A percentile compares a stretch with the other conserved stretches of the same genome.
These are phyloP conservation scores for Syncephalastrum sp. DNA, from an alignment of 371 early-diverging fungal genomes.

Conservation along the genomic window DNA sequence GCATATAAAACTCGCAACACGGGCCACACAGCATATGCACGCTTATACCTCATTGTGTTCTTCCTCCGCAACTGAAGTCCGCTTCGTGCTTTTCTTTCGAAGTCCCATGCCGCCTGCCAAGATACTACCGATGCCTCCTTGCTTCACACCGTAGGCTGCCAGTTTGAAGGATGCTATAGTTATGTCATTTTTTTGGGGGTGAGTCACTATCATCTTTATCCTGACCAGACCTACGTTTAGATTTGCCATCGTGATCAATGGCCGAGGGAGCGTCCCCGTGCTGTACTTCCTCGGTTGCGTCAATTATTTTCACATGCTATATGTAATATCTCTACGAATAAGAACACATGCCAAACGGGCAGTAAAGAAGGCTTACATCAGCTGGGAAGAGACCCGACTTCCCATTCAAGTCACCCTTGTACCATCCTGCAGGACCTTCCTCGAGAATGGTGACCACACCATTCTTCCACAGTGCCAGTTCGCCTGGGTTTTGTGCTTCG, in stretches of 20 bases:
- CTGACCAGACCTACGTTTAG: neutral
- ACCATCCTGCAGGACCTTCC: conserved; percentile 53
- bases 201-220: neutral
- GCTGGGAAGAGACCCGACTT: conserved; percentile 64
- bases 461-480: conserved; percentile 61
- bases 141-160: conserved; percentile 78
- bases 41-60: too few species aligned
- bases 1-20: too few species aligned
- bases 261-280: neutral
- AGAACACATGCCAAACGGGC: neutral
- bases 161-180: conserved; percentile 37
- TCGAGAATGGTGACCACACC: conserved; percentile 65
- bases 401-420: conserved; percentile 64
- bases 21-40: too few species aligned
- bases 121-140: conserved; percentile 78
- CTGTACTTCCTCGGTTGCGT: conserved; percentile 13
- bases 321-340: neutral
- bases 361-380: conserved; percentile 29
- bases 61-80: neutral
- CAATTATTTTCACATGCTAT: conserved; percentile 50
- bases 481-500: conserved; percentile 59
- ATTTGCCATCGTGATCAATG: conserved; percentile 4
- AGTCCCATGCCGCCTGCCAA: conserved; percentile 61
- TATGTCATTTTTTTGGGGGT: neutral
- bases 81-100: conserved; percentile 24